Evolutionary conservation across 2,329 filamentous ascomycete genomes (phyloP).

Genomic region (Xylariaceae sp.): DNA sequence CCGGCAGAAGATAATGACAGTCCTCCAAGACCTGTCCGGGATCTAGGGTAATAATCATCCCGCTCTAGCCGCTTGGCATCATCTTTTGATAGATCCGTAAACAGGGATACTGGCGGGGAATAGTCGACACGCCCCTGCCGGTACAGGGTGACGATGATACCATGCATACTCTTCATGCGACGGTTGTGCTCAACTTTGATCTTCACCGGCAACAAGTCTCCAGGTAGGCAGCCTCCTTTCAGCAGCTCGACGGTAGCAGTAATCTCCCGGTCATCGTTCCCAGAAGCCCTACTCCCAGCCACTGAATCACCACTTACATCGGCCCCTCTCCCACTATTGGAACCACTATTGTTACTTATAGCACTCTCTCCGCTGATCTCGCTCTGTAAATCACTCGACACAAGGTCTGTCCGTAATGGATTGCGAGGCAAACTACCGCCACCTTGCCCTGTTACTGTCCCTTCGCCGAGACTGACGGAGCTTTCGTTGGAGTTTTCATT

Average conservation of each 20-base stretch:
- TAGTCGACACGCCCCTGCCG: slow-evolving; percentile 90
- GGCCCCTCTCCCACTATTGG: slow-evolving; percentile 54
- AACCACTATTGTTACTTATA: slow-evolving; percentile 66
- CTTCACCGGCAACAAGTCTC: slow-evolving; percentile 78
- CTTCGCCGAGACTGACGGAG: slow-evolving; percentile 45
- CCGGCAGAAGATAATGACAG: slow-evolving; percentile 84
- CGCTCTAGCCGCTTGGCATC: slow-evolving; percentile 70
- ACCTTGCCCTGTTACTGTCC: slow-evolving; percentile 36
- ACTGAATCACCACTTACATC: slow-evolving; percentile 51
- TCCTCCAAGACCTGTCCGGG: slow-evolving; percentile 82
- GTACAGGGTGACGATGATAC: slow-evolving; percentile 90
- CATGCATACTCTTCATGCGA: slow-evolving; percentile 85
- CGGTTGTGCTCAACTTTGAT: slow-evolving; percentile 88
- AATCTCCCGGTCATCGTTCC: slow-evolving; percentile 73
- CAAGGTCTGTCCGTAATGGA: slow-evolving; percentile 36
- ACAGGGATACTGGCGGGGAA: slow-evolving; percentile 56
- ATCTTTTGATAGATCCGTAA: slow-evolving; percentile 60
- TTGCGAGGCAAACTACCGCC: slow-evolving; percentile 42
- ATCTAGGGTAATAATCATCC: slow-evolving; percentile 85
- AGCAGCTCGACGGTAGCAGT: slow-evolving; percentile 83
- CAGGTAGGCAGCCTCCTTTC: slow-evolving; percentile 81
- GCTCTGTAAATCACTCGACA: slow-evolving; percentile 62
- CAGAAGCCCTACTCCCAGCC: slow-evolving; percentile 53
- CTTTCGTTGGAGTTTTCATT: slow-evolving; percentile 46
- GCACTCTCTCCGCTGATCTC: slow-evolving; percentile 73